Percentiles rank a stretch among this genome's conserved stretches.
Conservation (phyloP, 2,329 filamentous ascomycete genomes). For the Coleophoma crateriformis region DNA sequence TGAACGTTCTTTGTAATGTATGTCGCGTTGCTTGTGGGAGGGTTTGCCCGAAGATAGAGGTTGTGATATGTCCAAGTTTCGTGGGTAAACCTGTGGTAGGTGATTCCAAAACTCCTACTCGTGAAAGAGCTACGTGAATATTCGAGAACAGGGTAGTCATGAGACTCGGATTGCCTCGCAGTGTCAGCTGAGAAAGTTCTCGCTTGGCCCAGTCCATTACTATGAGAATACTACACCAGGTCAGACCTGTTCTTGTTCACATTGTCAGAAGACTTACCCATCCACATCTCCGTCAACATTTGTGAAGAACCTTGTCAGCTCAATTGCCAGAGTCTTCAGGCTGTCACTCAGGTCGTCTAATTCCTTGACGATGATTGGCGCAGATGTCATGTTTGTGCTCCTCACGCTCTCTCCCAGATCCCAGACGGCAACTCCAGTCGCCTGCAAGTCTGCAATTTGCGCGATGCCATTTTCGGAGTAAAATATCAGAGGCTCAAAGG, state of each 20-base stretch:
- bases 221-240: constrained; percentile 63
- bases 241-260: constrained; percentile 13
- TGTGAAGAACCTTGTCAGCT: constrained; percentile 88
- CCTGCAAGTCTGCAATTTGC: constrained; percentile 83
- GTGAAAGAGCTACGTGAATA: constrained; percentile 70
- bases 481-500: constrained; percentile 91
- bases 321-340: constrained; percentile 76
- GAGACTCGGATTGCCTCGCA: constrained; percentile 54
- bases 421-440: constrained; percentile 90
- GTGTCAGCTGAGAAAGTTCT: constrained; percentile 68
- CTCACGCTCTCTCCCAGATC: constrained; percentile 89
- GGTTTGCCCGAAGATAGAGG: constrained; percentile 72
- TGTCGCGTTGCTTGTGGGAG: constrained; percentile 73
- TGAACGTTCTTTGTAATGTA: constrained; percentile 81
- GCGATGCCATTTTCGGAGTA: constrained; percentile 86
- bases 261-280: constrained; percentile 42
- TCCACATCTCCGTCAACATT: constrained; percentile 93
- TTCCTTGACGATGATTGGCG: constrained; percentile 76
- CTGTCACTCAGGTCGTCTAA: constrained; percentile 82
- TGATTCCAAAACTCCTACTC: constrained; percentile 55
- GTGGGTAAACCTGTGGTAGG: constrained; percentile 52
- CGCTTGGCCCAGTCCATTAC: constrained; percentile 96
- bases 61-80: constrained; percentile 61
- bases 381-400: constrained; percentile 85
- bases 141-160: constrained; percentile 64